Evolutionary conservation across 345 rosid genomes (phyloP), one percentile per base, ranked within the genome.

Genomic region (Draba incana): DNA sequence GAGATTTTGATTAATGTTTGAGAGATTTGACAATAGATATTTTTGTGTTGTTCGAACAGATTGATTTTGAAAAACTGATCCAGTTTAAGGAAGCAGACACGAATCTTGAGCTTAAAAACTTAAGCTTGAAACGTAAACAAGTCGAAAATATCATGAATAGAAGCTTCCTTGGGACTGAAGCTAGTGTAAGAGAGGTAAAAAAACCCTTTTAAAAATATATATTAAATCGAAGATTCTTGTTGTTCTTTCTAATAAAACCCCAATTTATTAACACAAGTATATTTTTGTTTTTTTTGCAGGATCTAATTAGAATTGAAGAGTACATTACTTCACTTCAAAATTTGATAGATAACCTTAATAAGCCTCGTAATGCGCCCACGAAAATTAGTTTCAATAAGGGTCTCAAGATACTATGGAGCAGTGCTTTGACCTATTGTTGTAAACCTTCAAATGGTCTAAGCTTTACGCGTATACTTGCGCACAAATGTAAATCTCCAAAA

Each of bases 371-470:
- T 57, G 15, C 1, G 12, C 16, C 24, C 8, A 20, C 6, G 14
- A 20, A 10, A 9, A 37, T 2, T 16, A 9, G 9, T 38, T 6
- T 57, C 62, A 3, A 3, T 23, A 57, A 6, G 4, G 8, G 25
- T 37, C 61, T 37, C 30, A 56, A 5, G 10, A 37, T 56, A 37
- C 15, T 2, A 56, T 37, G 61, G 61, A 56, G 61, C 61, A 56
- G 61, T 10, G 45, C 15, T 12, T 37, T 56, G 45, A 56, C 11
- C 61, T 56, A 16, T 5, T 2, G 23, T 37, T 56, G 61, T n/a
- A 56, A 56, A 30, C 27, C 27, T 10, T 56, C 61, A 16, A 56
- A 10, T 16, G 45, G 44, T 37, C 11, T 38, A 57, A 38, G 46
- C 11, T 45, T 38, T 12, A 8, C 11, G 16, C 39, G 16, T 12